phyloP scores from a whole-genome alignment of 352 stramenopile species.

The Phytophthora sp. region DNA sequence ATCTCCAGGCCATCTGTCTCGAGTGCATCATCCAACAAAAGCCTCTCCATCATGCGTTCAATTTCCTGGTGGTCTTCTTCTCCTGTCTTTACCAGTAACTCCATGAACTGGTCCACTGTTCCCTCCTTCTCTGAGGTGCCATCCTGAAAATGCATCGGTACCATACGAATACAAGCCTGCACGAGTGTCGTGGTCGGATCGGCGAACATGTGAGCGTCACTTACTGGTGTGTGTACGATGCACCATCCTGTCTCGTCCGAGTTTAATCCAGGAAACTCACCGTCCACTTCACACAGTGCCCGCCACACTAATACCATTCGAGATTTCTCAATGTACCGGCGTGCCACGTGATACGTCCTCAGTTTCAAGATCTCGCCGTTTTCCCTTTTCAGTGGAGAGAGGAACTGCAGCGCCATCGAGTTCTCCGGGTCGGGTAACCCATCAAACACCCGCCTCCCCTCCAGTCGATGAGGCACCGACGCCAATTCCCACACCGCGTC shows the following conservation, averaged over 20 bases:
- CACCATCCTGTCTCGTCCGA: constrained; percentile 63
- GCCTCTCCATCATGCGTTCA: constrained; percentile 23
- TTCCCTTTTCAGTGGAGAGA: constrained; percentile 9
- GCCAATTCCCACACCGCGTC: constrained; percentile 29
- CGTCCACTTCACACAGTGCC: constrained; percentile 36
- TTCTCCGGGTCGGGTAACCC: constrained; percentile 28
- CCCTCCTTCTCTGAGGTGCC: not conserved
- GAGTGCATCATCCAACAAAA: constrained; percentile 27
- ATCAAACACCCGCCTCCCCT: constrained; percentile 14
- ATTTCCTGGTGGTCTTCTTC: constrained; percentile 29
- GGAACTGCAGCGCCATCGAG: constrained; percentile 40
- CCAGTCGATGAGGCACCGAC: constrained; percentile 14
- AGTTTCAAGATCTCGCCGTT: constrained; percentile 17
- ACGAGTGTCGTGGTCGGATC: constrained; percentile 13
- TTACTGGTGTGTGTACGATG: constrained; percentile 12
- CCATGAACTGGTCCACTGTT: constrained; percentile 27
- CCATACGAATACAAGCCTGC: constrained; percentile 15
- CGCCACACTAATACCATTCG: constrained; percentile 62
- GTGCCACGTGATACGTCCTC: constrained; percentile 13
- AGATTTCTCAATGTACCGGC: constrained; percentile 40
- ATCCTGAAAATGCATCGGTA: constrained; percentile 25
- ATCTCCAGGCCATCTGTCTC: constrained; percentile 17
- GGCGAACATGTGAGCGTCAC: not conserved
- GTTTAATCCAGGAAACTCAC: constrained; percentile 39
- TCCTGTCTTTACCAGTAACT: constrained; percentile 24